Evolutionary conservation across 352 stramenopile species (phyloP).

Genomic region (Phytophthora ohioensis): DNA sequence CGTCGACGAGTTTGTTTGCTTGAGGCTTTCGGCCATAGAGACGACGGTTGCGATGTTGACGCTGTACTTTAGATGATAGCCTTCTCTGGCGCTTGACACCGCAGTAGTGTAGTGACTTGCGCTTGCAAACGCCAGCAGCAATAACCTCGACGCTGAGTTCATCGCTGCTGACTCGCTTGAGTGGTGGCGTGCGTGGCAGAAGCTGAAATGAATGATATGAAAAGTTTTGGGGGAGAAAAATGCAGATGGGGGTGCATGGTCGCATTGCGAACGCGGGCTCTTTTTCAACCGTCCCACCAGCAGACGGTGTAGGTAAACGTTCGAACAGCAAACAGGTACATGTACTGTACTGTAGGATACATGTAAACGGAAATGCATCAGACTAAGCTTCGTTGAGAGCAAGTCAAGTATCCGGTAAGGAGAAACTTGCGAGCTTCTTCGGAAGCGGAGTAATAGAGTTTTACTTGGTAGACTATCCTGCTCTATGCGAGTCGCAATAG

Average conservation of each 20-base stretch:
- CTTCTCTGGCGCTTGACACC: neutral
- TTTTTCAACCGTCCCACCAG: constrained; percentile 25
- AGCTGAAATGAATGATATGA: constrained; percentile 19
- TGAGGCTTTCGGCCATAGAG: neutral
- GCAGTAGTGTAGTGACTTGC: neutral
- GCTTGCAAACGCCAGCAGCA: constrained; percentile 14
- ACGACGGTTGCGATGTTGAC: constrained; percentile 30
- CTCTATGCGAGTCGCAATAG: no score
- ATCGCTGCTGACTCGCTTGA: constrained; percentile 2
- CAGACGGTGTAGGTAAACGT: neutral
- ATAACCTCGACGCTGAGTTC: constrained; percentile 6
- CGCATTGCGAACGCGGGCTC: constrained; percentile 36
- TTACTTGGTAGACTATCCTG: constrained; percentile 12
- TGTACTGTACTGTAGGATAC: no score
- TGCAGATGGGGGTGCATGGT: constrained; percentile 22
- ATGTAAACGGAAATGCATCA: no score
- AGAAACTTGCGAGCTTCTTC: neutral
- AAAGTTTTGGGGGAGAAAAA: constrained; percentile 18
- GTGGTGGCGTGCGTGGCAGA: neutral
- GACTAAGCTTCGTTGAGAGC: no score
- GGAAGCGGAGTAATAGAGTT: constrained; percentile 6
- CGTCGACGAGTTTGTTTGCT: constrained; percentile 10
- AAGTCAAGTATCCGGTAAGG: neutral
- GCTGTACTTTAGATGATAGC: constrained; percentile 8
- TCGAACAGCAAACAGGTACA: constrained; percentile 28